A percentile compares a stretch with the other conserved stretches of the same genome.
phyloP scores from a whole-genome alignment of 1,284 basidiomycete genomes.

The Vanrija humicola region DNA sequence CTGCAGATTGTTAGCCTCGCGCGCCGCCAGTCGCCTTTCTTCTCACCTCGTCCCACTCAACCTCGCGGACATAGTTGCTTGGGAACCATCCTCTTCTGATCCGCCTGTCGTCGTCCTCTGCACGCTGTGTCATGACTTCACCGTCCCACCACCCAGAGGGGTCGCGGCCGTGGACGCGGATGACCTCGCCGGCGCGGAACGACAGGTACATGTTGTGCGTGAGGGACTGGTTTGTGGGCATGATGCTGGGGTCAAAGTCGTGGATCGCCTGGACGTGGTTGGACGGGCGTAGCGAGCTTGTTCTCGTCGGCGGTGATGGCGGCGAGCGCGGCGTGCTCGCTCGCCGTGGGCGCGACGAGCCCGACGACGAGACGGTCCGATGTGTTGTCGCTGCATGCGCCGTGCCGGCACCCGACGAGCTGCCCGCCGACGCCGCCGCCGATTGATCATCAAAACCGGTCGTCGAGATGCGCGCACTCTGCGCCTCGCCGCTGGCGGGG shows the following conservation, averaged over 20 bases:
- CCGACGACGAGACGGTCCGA: neutral
- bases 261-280: slow-evolving; percentile 72
- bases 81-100: slow-evolving; percentile 91
- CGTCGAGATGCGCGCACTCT: neutral
- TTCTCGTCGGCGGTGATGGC: slow-evolving; percentile 5
- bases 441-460: no score
- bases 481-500: neutral
- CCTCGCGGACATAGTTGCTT: slow-evolving; percentile 57
- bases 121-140: slow-evolving; percentile 56
- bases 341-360: neutral
- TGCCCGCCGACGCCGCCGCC: neutral
- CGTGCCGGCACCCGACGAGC: neutral
- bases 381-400: neutral
- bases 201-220: slow-evolving; percentile 74
- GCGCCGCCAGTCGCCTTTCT: no score
- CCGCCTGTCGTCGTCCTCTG: slow-evolving; percentile 17
- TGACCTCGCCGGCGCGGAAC: slow-evolving; percentile 84
- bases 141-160: slow-evolving; percentile 98
- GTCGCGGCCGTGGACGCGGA: slow-evolving; percentile 83
- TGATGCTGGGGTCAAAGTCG: slow-evolving; percentile 66
- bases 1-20: no score
- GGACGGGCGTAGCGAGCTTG: neutral
- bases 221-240: slow-evolving; percentile 27
- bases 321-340: slow-evolving; percentile 4
- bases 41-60: slow-evolving; percentile 28